Percentiles rank a stretch among this genome's conserved stretches.
phyloP scores from a whole-genome alignment of 331 rosid genomes.

The Prunus yedoensis region DNA sequence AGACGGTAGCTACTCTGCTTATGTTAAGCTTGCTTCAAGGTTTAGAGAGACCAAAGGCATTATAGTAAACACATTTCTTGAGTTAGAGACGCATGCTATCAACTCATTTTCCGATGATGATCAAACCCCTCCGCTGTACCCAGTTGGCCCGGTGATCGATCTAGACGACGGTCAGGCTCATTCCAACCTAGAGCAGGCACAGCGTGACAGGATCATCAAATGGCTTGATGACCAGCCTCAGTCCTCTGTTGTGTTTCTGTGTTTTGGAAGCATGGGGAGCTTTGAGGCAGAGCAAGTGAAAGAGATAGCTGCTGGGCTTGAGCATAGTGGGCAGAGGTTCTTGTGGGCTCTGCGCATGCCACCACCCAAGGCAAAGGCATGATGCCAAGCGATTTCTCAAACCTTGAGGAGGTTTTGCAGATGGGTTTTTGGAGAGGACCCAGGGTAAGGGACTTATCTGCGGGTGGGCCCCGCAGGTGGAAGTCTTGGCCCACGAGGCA shows the following conservation, averaged over 20 bases:
- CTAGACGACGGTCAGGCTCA: constrained; percentile 30
- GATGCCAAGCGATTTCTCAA: constrained; percentile 1
- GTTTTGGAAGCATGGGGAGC: constrained; percentile 72
- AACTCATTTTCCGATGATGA: constrained; percentile 24
- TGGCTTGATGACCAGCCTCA: constrained; percentile 62
- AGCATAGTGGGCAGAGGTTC: constrained; percentile 49
- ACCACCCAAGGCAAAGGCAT: constrained; percentile 7
- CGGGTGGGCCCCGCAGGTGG: constrained; percentile 40
- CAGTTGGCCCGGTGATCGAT: constrained; percentile 63
- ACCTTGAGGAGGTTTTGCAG: constrained; percentile 29
- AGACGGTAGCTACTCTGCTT: constrained; percentile 20
- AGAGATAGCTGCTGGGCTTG: constrained; percentile 57
- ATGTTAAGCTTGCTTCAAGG: constrained; percentile 19
- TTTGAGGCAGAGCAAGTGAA: constrained; percentile 54
- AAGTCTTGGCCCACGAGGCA: constrained; percentile 27
- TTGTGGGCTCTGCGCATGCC: constrained; percentile 49
- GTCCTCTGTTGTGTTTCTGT: constrained; percentile 53
- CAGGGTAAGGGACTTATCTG: constrained; percentile 48
- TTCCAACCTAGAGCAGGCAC: constrained; percentile 39
- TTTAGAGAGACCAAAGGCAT: constrained; percentile 51
- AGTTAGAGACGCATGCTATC: constrained; percentile 38
- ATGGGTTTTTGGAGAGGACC: constrained; percentile 50
- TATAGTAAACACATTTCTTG: constrained; percentile 45
- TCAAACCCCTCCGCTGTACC: constrained; percentile 45
- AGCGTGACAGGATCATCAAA: constrained; percentile 37